These are phyloP conservation scores for Gypsophila paniculata DNA, from an alignment of 179 eudicot species.

Conservation along the genomic window DNA sequence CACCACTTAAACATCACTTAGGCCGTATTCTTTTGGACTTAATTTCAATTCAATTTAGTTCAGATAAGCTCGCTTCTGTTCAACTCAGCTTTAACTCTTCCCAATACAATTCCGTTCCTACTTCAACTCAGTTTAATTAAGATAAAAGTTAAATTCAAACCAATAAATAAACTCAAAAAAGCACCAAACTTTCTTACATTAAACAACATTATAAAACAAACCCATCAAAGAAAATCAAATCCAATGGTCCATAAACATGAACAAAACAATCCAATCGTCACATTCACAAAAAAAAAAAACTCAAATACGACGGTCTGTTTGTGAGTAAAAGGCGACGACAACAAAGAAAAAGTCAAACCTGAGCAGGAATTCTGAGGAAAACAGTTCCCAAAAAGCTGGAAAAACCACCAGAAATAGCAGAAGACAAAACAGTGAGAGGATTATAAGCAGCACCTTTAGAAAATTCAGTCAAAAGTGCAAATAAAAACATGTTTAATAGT, in stretches of 20 bases:
- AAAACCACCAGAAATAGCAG: conserved; percentile 59
- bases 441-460: conserved; percentile 64
- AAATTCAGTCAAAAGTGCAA: conserved; percentile 46
- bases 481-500: conserved; percentile 58
- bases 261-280: too few relatives aligned
- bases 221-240: conserved; percentile 18
- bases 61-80: too few relatives aligned
- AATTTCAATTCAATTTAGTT: too few relatives aligned
- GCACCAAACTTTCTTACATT: not conserved
- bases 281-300: too few relatives aligned
- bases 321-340: not conserved
- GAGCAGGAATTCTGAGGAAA: conserved; percentile 77
- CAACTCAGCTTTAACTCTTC: too few relatives aligned
- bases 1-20: too few relatives aligned
- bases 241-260: not conserved
- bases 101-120: too few relatives aligned
- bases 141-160: too few relatives aligned
- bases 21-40: too few relatives aligned
- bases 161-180: too few relatives aligned
- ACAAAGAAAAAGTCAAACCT: conserved; percentile 41
- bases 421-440: conserved; percentile 54
- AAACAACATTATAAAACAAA: not conserved
- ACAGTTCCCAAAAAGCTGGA: conserved; percentile 47
- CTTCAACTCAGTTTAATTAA: too few relatives aligned
- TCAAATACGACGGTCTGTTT: too few relatives aligned